Evolutionary conservation across 1,284 basidiomycete species (phyloP), one percentile per base, ranked within the genome.

Genomic region (Apiotrichum siamense): DNA sequence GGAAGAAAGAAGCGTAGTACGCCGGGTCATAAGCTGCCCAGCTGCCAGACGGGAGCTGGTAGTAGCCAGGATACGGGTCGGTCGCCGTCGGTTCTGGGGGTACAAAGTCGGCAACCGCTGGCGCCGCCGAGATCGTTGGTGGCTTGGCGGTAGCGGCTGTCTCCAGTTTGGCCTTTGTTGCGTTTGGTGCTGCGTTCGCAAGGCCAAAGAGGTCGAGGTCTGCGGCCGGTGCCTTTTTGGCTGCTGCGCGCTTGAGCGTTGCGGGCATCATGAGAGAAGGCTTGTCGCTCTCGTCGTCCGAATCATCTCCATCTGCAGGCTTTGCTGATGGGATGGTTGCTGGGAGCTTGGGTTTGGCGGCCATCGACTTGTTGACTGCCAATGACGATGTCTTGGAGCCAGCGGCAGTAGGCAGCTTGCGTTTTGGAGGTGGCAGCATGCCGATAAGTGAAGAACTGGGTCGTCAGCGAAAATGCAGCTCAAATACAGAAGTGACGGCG

Each of bases 41-140:
- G 44, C 78, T 66, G 11, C 88, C 88, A 1, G 85, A 84, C 0
- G 88, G 87, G 24, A 86, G 79, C 56, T 85, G 82, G 69, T 93
- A 92, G 74, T 91, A 93, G 3, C 89, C 89, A 2, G 89, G 89
- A 69, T 91, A 90, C 18, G 81, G 81, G 66, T 92, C 89, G 20
- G 77, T 75, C 1, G 81, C 77, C 4, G 82, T 85, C 0, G 89
- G 89, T 48, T 83, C 81, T 1, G 88, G 88, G 0, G 85, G 83
- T 33, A 81, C 76, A 63, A 85, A 90, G 44, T 84, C 83, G 15
- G 66, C 57, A 3, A 72, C 70, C 7, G 60, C 47, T 0, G 73
- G 71, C 1, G 73, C 73, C 6, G 73, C 70, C 17, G 53, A 49
- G 21, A 70, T 61, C 39, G 65, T 65, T 1, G 62, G 44, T 23